phyloP scores from a whole-genome alignment of 2,329 filamentous ascomycete genomes.

The Talaromyces islandicus region DNA sequence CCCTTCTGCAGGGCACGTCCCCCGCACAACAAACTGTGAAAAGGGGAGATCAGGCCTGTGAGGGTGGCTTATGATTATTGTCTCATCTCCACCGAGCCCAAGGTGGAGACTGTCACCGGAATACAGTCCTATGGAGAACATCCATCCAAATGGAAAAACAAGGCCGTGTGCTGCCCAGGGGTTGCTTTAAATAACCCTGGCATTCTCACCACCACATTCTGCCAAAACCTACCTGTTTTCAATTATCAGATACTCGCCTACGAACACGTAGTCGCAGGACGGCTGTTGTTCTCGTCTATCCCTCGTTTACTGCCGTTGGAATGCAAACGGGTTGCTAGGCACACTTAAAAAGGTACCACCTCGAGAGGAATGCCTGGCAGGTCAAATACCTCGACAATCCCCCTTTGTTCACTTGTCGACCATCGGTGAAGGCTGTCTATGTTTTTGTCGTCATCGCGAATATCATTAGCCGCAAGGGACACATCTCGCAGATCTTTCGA shows the following conservation, averaged over 20 bases:
- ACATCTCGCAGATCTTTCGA: not conserved
- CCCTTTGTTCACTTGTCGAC: not conserved
- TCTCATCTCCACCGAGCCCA: not conserved
- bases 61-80: not conserved
- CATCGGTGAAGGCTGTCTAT: not conserved
- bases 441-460: not conserved
- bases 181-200: not conserved
- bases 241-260: not conserved
- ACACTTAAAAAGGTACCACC: not conserved
- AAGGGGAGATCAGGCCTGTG: not conserved
- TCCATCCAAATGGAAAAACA: not conserved
- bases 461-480: not conserved
- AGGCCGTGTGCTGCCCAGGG: not conserved
- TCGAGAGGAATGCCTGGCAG: not conserved
- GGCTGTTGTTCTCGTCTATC: not conserved
- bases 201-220: not conserved
- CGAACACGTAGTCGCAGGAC: not conserved
- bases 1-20: not conserved
- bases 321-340: constrained; percentile 1
- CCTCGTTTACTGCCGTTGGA: not conserved
- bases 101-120: not conserved
- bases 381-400: not conserved
- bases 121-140: not conserved
- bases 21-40: not conserved
- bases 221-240: not conserved